Evolutionary conservation across 257 asterid species (phyloP).

Genomic region (Orobanche coerulescens): DNA sequence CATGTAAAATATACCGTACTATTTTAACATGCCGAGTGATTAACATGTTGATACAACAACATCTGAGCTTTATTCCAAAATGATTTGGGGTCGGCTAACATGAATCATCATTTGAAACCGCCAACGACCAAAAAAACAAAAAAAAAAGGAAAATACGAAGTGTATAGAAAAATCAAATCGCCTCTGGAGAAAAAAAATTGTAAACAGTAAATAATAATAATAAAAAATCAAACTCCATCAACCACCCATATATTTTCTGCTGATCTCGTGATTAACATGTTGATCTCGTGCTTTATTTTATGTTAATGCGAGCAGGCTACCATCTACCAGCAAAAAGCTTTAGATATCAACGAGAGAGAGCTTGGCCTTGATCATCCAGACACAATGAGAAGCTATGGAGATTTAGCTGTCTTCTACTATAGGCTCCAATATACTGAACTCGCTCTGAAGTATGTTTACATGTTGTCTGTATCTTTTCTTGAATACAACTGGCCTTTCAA

Average conservation of each 20-base stretch:
- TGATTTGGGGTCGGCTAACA: too few relatives aligned
- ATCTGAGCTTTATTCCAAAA: too few relatives aligned
- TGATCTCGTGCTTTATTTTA: slow-evolving; percentile 6
- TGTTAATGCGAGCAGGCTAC: slow-evolving; percentile 45
- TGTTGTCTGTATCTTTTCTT: not conserved
- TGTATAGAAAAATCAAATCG: too few relatives aligned
- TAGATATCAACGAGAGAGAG: slow-evolving; percentile 82
- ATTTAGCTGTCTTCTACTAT: slow-evolving; percentile 73
- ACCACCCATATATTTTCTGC: too few relatives aligned
- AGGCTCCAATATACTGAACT: slow-evolving; percentile 76
- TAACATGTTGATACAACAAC: not conserved
- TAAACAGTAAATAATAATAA: too few relatives aligned
- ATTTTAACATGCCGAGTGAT: not conserved
- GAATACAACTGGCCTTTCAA: not conserved
- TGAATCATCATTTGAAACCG: too few relatives aligned
- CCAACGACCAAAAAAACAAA: too few relatives aligned
- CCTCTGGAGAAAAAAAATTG: too few relatives aligned
- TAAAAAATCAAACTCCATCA: too few relatives aligned
- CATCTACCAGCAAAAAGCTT: slow-evolving; percentile 75
- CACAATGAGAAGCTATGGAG: slow-evolving; percentile 88
- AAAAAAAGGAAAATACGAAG: too few relatives aligned
- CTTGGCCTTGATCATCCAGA: slow-evolving; percentile 87
- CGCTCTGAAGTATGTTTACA: slow-evolving; percentile 22
- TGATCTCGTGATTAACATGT: not conserved
- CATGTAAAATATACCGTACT: not conserved